Base-by-base conservation (phyloP, 1,139 yeast species). In the Kodamaea derodonti region DNA sequence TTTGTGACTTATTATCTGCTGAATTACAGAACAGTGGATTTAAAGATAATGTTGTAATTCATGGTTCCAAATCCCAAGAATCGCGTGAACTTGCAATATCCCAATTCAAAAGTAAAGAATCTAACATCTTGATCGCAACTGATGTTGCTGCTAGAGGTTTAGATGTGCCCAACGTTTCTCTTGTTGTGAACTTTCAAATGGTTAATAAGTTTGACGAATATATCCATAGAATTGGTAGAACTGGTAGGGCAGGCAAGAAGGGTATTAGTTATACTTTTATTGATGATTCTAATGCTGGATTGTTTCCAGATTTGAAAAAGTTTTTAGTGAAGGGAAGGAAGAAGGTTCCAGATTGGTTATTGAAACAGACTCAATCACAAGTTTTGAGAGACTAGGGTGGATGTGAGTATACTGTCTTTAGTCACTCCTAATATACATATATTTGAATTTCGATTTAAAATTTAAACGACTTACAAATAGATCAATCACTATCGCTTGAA, bases 61-160 rank as follows among this genome's bases (percentile, higher is more conserved):
- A 92, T 56, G 97, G 97, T 12, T 82, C 92, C 2, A 84, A 84
- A 51, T 72, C 84, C 0, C 98, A 92, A 58, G 86, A 78, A n/a
- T 80, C 81, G 48, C 75, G 98, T 58, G 97, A 92, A 52, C 59
- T 61, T n/a, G 83, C 95, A 0, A 69, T 92, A 30, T 65, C 67
- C 14, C 75, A 78, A 27, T 75, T 92, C 54, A 72, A 80, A 36
- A 53, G 67, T 10, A 85, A 87, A 20, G 63, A 67, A 20, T 76
- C 78, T 1, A 79, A 78, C 35, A 66, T 90, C 28, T 68, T 90
- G 37, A 75, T 90, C 33, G 83, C 95, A 30, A 86, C 96, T 2
- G 95, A 90, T 61, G 97, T 92, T 36, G 95, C 92, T 44, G 97
- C 97, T 3, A 80, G 97, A 65, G 97, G 98, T 51, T 80, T 92